These are phyloP conservation scores for Macrolepiota albuminosa DNA, from an alignment of 768 basidiomycete genomes.

Conservation along the genomic window DNA sequence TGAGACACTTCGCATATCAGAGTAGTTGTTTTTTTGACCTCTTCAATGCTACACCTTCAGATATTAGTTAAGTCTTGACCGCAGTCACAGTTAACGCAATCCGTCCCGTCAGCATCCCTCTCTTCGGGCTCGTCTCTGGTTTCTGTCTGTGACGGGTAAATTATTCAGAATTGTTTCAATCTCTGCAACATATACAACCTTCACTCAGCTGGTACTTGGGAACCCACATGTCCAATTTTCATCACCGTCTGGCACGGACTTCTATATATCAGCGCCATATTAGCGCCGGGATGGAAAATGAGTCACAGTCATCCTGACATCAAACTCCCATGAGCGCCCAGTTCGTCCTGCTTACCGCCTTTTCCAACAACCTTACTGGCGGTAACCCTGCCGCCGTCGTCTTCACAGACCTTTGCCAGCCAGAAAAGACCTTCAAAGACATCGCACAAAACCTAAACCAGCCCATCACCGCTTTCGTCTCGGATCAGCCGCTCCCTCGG, in stretches of 20 bases:
- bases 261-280: not conserved
- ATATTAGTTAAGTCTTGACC: not conserved
- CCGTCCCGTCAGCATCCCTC: too few relatives aligned
- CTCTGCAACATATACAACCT: too few relatives aligned
- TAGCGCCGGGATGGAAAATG: not conserved
- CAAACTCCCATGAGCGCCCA: not conserved
- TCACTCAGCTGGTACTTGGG: too few relatives aligned
- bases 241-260: too few relatives aligned
- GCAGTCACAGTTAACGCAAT: not conserved
- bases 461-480: conserved; percentile 22
- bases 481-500: conserved; percentile 3
- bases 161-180: too few relatives aligned
- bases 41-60: not conserved
- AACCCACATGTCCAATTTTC: too few relatives aligned
- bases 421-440: conserved; percentile 24
- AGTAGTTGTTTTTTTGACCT: not conserved
- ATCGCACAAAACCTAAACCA: conserved; percentile 42
- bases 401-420: conserved; percentile 26
- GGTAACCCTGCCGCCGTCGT: conserved; percentile 44
- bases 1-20: not conserved
- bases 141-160: too few relatives aligned
- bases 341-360: conserved; percentile 38
- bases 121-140: not conserved
- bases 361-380: conserved; percentile 33
- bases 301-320: not conserved